Base-by-base conservation (phyloP, 441 rosid genomes). In the Metrosideros polymorpha region DNA sequence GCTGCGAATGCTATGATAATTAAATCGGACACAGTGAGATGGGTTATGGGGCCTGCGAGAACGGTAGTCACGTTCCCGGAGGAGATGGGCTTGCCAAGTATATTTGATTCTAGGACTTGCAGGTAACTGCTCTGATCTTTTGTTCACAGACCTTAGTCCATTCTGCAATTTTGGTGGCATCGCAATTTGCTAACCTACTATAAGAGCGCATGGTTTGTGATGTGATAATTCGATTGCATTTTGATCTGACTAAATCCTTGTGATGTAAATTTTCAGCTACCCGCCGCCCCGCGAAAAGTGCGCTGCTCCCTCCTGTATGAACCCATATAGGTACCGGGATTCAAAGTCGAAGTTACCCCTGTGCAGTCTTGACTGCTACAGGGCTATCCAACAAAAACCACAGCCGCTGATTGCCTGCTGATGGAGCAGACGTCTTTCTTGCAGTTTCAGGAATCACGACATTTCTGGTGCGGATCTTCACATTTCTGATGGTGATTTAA, bases 221-320 rank as follows among this genome's bases (percentile, higher is more conserved):
- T 71, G 79, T 39, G 79, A 71, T 39, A 22, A 22, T 42, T 71
- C 47, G 22, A 24, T 27, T 39, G 79, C 47, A 22, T 71, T 71
- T 71, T 71, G 47, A 71, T 71, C 47, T 71, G 49, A 22, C n/a
- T 71, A 39, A 32, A 32, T 24, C 77, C 77, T 66, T 66, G 12
- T 66, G 77, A 71, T 71, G 47, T 22, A 27, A 27, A 71, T 71
- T 71, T 71, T 35, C 93, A 97, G 99, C 84, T 97, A 97, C 88
- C 99, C 99, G 87, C 96, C 96, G 77, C 97, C 95, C 3, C 93
- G 98, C 9, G 99, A 97, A 87, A 95, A 91, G n/a, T 97, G 99
- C 10, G 99, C 96, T 0, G 98, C 95, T 56, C 98, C 99, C 39
- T 90, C 93, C 4, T 97, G 98, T 82, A 88, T 90, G 51, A 97